Conservation (phyloP, 1,284 basidiomycete genomes). For the Marasmius tenuissimus region DNA sequence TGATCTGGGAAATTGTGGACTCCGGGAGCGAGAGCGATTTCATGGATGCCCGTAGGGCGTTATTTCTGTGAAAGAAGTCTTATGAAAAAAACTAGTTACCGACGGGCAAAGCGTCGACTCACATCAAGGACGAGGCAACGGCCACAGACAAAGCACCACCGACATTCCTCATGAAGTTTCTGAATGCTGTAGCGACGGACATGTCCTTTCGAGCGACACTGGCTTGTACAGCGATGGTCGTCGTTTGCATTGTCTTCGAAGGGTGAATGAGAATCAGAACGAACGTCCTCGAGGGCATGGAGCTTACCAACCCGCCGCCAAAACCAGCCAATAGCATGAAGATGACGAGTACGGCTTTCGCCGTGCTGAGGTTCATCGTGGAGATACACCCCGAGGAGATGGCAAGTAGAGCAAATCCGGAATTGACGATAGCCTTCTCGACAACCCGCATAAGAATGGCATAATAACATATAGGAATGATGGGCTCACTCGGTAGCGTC, state of each 20-base stretch:
- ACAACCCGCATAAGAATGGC: not conserved
- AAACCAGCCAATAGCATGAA: constrained; percentile 69
- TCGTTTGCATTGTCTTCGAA: constrained; percentile 56
- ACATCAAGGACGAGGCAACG: constrained; percentile 59
- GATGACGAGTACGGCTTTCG: constrained; percentile 55
- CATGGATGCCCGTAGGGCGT: constrained; percentile 47
- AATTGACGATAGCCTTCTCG: constrained; percentile 55
- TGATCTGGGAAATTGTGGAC: constrained; percentile 36
- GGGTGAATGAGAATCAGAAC: not conserved
- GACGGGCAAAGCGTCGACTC: constrained; percentile 11
- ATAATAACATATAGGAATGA: not conserved
- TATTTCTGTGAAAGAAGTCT: constrained; percentile 43
- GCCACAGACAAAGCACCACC: constrained; percentile 67
- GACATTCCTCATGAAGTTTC: constrained; percentile 67
- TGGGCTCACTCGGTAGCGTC: constrained; percentile 54
- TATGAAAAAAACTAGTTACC: not conserved
- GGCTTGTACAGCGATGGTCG: constrained; percentile 69
- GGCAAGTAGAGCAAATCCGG: constrained; percentile 71
- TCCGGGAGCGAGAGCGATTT: constrained; percentile 33
- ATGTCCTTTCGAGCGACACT: constrained; percentile 66
- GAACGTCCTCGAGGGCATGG: not conserved
- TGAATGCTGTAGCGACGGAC: constrained; percentile 69
- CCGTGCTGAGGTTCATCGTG: constrained; percentile 50
- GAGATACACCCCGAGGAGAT: constrained; percentile 70
- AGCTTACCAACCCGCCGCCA: constrained; percentile 62